phyloP scores from a whole-genome alignment of 148 eudicot species.

The Vaccinium macrocarpon region DNA sequence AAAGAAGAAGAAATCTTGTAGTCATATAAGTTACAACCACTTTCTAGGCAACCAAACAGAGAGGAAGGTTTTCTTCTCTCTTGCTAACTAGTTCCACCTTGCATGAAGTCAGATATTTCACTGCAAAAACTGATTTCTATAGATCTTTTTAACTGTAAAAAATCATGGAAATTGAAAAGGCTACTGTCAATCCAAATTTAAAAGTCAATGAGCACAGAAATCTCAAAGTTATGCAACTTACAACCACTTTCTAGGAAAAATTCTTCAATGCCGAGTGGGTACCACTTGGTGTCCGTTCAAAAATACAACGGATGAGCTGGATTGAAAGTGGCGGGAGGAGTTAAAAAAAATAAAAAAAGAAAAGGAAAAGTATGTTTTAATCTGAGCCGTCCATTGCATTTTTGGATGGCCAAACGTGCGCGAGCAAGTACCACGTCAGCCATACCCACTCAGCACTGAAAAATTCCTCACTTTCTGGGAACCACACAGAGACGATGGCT shows the following conservation, averaged over 20 bases:
- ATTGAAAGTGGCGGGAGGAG: too few relatives aligned
- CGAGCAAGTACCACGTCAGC: too few relatives aligned
- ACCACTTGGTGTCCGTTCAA: too few relatives aligned
- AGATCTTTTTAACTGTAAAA: not conserved
- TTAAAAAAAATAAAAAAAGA: too few relatives aligned
- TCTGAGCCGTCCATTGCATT: too few relatives aligned
- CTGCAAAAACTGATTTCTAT: not conserved
- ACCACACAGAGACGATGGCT: slow-evolving; percentile 10
- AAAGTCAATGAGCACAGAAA: slow-evolving; percentile 1
- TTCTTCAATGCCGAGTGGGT: too few relatives aligned
- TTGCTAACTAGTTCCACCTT: not conserved
- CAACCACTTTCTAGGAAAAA: slow-evolving; percentile 14
- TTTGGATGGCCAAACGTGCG: too few relatives aligned
- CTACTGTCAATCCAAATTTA: not conserved
- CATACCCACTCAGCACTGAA: too few relatives aligned
- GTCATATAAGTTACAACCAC: slow-evolving; percentile 7
- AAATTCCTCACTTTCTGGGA: slow-evolving; percentile 4
- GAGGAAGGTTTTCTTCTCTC: slow-evolving; percentile 2
- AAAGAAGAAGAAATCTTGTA: not conserved
- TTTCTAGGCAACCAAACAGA: slow-evolving; percentile 19
- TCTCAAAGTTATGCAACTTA: not conserved
- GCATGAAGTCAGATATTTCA: not conserved
- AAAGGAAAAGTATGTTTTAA: too few relatives aligned
- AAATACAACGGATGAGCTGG: too few relatives aligned
- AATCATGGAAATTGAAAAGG: not conserved